Evolutionary conservation across 2,329 filamentous ascomycete genomes (phyloP).

Genomic region (Zymoseptoria crescenta): DNA sequence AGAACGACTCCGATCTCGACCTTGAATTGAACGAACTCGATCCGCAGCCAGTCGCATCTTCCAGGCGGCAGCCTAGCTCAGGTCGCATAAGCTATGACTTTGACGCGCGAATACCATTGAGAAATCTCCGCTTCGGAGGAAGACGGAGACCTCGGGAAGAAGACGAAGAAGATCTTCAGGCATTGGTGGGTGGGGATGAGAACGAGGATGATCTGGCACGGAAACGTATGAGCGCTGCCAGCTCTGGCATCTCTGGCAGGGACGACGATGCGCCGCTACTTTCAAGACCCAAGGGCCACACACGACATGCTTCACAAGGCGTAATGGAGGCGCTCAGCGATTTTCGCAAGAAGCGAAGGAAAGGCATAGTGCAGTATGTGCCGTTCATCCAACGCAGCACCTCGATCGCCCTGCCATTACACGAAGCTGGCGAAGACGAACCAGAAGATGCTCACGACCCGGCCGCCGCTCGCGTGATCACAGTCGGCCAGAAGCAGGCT

Average conservation of each 20-base stretch:
- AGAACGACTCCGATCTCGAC: constrained; percentile 59
- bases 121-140: constrained; percentile 48
- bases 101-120: constrained; percentile 58
- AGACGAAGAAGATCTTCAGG: constrained; percentile 58
- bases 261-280: constrained; percentile 73
- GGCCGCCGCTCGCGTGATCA: constrained; percentile 63
- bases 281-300: constrained; percentile 9
- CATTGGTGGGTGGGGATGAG: constrained; percentile 48
- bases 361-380: constrained; percentile 21
- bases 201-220: constrained; percentile 37
- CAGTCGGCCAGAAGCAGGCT: constrained; percentile 65
- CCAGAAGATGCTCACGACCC: constrained; percentile 46
- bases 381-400: constrained; percentile 17
- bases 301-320: constrained; percentile 9
- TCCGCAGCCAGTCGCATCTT: constrained; percentile 37
- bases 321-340: constrained; percentile 11
- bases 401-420: constrained; percentile 21
- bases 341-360: constrained; percentile 10
- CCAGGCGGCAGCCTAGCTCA: constrained; percentile 9
- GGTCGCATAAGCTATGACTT: constrained; percentile 30
- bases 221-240: constrained; percentile 26
- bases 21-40: constrained; percentile 75
- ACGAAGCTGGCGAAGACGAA: constrained; percentile 29
- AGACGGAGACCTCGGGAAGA: constrained; percentile 39
- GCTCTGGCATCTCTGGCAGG: constrained; percentile 41